Conservation (phyloP, 2,329 filamentous ascomycete species). For the Phialocephala sp. region DNA sequence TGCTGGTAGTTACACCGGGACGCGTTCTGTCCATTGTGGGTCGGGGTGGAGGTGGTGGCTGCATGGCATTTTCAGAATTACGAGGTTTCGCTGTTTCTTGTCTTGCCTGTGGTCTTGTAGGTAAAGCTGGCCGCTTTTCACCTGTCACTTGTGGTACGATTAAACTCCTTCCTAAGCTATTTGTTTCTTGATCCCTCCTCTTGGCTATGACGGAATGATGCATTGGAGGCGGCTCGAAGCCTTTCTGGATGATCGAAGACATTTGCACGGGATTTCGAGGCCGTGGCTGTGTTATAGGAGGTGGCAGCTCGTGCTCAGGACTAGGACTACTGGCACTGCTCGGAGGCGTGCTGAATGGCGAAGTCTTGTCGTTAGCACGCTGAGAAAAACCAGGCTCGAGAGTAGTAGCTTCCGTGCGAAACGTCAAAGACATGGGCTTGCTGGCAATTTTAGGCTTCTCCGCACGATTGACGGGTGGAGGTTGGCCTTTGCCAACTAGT, state of each 20-base stretch:
- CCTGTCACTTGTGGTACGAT: conserved; percentile 50
- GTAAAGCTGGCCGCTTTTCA: conserved; percentile 55
- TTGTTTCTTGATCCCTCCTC: conserved; percentile 50
- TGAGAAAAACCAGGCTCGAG: conserved; percentile 31
- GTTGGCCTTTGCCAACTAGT: conserved; percentile 48
- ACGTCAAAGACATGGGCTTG: conserved; percentile 39
- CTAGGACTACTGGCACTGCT: conserved; percentile 70
- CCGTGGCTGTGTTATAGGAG: conserved; percentile 55
- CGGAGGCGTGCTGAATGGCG: conserved; percentile 88
- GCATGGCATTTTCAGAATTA: conserved; percentile 23
- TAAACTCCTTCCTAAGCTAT: conserved; percentile 47
- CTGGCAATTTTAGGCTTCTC: conserved; percentile 73
- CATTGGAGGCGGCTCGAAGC: conserved; percentile 58
- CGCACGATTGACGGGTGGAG: conserved; percentile 79
- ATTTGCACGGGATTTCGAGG: conserved; percentile 49
- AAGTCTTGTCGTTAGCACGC: conserved; percentile 50
- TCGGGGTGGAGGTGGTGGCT: conserved; percentile 39
- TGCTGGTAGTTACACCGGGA: conserved; percentile 25
- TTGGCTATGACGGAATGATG: conserved; percentile 55
- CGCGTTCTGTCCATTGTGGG: conserved; percentile 37
- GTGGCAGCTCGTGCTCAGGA: conserved; percentile 56
- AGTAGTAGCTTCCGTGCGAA: conserved; percentile 42
- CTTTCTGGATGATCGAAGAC: conserved; percentile 34
- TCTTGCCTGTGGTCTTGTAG: conserved; percentile 50
- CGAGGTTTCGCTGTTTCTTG: conserved; percentile 39